phyloP scores from a whole-genome alignment of 768 basidiomycete genomes.

The Chalciporus chontae region DNA sequence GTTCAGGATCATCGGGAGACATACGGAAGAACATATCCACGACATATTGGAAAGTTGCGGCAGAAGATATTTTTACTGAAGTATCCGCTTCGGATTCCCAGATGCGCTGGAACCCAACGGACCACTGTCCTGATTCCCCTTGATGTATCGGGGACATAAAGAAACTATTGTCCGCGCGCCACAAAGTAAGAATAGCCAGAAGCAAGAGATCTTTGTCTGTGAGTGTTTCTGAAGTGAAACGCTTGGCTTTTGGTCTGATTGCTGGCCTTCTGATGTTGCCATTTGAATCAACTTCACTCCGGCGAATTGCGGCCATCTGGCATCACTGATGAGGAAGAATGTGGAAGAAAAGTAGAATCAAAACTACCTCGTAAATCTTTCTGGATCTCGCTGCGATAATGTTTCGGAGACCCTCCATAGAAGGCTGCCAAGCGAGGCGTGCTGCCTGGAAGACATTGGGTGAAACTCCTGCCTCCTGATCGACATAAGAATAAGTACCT shows the following conservation, averaged over 20 bases:
- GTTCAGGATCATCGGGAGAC: constrained; percentile 37
- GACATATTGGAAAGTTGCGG: constrained; percentile 46
- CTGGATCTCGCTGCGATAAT: constrained; percentile 47
- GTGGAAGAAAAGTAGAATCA: constrained; percentile 4
- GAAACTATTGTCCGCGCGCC: constrained; percentile 56
- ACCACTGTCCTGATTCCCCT: constrained; percentile 53
- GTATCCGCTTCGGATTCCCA: constrained; percentile 65
- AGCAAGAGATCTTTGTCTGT: constrained; percentile 68
- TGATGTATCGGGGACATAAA: constrained; percentile 44
- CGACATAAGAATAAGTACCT: constrained; percentile 41
- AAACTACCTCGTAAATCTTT: constrained; percentile 53
- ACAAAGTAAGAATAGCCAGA: constrained; percentile 65
- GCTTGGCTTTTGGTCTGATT: constrained; percentile 58
- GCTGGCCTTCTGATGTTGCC: constrained; percentile 53
- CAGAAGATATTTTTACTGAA: constrained; percentile 59
- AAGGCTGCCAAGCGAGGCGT: constrained; percentile 53
- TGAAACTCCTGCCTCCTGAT: constrained; percentile 6
- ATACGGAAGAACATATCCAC: constrained; percentile 44
- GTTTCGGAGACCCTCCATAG: constrained; percentile 46
- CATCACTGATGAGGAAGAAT: constrained; percentile 8
- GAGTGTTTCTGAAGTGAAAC: constrained; percentile 54
- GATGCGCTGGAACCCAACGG: constrained; percentile 44
- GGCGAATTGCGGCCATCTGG: constrained; percentile 49
- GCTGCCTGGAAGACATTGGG: constrained; percentile 36
- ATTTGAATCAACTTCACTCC: constrained; percentile 58